A percentile compares a stretch with the other conserved stretches of the same genome.
Conservation (phyloP, 305 asterid species). For the Plantago coronopus region DNA sequence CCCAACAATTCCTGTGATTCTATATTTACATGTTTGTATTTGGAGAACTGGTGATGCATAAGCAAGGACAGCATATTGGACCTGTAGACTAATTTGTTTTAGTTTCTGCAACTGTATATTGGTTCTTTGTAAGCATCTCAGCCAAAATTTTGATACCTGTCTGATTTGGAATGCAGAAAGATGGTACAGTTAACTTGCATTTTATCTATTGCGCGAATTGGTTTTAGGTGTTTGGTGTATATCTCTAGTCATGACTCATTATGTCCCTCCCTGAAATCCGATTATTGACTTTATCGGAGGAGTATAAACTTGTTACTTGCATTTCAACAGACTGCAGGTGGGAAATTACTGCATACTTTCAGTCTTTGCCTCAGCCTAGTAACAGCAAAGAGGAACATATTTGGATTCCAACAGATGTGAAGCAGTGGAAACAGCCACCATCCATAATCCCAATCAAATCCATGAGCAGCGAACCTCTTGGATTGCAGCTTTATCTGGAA, state of each 20-base stretch:
- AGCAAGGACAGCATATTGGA: neutral
- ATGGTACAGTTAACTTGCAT: neutral
- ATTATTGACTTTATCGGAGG: neutral
- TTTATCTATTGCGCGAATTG: too few species aligned
- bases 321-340: constrained; percentile 72
- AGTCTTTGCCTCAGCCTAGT: constrained; percentile 51
- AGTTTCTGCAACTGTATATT: neutral
- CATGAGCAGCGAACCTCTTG: constrained; percentile 79
- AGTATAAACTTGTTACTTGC: constrained; percentile 4
- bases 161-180: neutral
- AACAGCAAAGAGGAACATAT: constrained; percentile 52
- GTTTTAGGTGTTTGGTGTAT: neutral
- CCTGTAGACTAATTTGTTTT: neutral
- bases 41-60: neutral
- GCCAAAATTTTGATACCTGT: neutral
- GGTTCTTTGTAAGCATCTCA: neutral
- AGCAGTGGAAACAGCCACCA: constrained; percentile 87
- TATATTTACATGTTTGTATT: too few species aligned
- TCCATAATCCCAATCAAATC: constrained; percentile 77
- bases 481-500: constrained; percentile 77
- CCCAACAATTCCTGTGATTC: too few species aligned
- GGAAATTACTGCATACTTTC: constrained; percentile 85
- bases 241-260: neutral
- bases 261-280: too few species aligned
- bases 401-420: constrained; percentile 82